Percentiles rank a stretch among this genome's conserved stretches.
Evolutionary conservation across 371 early-diverging fungal species (phyloP).

Genomic region (Mucor indicus): DNA sequence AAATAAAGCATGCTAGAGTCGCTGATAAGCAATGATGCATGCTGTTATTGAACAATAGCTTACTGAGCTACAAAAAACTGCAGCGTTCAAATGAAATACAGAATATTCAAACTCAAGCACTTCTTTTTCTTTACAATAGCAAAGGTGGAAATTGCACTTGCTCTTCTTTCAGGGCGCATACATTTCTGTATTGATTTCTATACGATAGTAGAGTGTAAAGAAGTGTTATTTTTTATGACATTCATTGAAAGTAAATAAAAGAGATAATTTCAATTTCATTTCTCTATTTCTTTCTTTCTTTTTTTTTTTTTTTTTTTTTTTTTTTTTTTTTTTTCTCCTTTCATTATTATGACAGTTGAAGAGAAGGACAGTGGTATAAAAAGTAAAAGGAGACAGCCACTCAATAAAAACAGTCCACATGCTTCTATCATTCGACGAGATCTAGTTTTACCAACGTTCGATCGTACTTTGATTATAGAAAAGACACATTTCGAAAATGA

Average conservation of each 20-base stretch:
- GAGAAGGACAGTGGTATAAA: neutral
- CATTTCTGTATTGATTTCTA: neutral
- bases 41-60: too few relatives aligned
- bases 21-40: too few relatives aligned
- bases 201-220: neutral
- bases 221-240: neutral
- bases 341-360: too few relatives aligned
- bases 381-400: neutral
- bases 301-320: conserved; percentile 3
- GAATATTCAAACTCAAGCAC: too few relatives aligned
- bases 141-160: neutral
- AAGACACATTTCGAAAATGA: conserved; percentile 22
- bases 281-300: conserved; percentile 2
- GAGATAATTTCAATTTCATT: neutral
- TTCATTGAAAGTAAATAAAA: neutral
- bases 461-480: conserved; percentile 37
- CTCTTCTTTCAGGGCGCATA: neutral
- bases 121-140: neutral
- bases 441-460: conserved; percentile 20
- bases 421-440: conserved; percentile 5
- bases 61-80: too few relatives aligned
- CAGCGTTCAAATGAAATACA: too few relatives aligned
- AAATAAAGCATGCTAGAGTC: too few relatives aligned
- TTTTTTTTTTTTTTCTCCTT: neutral
- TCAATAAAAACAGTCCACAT: neutral